Percentiles rank a stretch among this genome's conserved stretches.
Conservation (phyloP, 2,329 filamentous ascomycete genomes). For the Fusarium sp. region DNA sequence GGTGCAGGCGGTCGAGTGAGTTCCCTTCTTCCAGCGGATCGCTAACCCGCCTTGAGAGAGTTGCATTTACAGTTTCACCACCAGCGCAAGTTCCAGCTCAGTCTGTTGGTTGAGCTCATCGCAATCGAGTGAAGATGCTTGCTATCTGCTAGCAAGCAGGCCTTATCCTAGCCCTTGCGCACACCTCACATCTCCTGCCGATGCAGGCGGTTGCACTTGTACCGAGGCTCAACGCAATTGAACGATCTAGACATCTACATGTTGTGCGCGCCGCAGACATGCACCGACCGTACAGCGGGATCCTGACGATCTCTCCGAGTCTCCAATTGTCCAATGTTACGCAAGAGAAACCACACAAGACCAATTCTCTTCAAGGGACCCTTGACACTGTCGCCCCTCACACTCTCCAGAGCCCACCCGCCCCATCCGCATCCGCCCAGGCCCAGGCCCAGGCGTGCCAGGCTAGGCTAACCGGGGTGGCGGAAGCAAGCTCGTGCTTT, state of each 20-base stretch:
- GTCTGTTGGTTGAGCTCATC: neutral
- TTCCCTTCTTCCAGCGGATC: neutral
- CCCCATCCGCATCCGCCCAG: constrained; percentile 17
- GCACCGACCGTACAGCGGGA: neutral
- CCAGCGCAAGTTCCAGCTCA: constrained; percentile 1
- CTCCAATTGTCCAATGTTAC: constrained; percentile 7
- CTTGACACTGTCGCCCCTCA: constrained; percentile 3
- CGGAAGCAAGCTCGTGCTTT: neutral
- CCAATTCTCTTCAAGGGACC: neutral
- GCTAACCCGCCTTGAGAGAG: neutral
- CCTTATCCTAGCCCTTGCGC: neutral
- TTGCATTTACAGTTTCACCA: neutral
- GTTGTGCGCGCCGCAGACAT: neutral
- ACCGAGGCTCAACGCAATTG: neutral
- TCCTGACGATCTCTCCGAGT: neutral
- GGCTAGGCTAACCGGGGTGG: constrained; percentile 24
- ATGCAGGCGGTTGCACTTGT: neutral
- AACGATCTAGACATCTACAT: neutral
- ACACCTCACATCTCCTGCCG: neutral
- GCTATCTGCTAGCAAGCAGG: neutral
- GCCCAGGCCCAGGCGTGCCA: neutral
- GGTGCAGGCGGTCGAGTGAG: neutral
- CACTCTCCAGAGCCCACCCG: constrained; percentile 19
- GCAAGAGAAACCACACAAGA: neutral
- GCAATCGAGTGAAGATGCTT: neutral